Evolutionary conservation across 768 basidiomycete species (phyloP).

Genomic region (Sutorius australiensis): DNA sequence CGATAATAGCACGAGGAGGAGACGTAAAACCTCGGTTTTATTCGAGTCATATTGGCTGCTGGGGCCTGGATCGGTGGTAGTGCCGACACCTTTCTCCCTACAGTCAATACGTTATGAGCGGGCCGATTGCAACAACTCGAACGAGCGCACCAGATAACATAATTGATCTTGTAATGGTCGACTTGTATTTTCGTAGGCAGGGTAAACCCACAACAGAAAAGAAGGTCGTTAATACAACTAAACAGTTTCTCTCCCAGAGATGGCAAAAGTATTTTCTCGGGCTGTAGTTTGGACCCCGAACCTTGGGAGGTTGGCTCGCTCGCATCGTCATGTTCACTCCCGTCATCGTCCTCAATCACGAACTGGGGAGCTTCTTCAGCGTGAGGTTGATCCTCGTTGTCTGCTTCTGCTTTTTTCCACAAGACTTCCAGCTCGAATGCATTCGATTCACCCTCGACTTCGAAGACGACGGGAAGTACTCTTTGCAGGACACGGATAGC

Average conservation of each 20-base stretch:
- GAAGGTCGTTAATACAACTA: slow-evolving; percentile 72
- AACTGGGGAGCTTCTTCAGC: slow-evolving; percentile 55
- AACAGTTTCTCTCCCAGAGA: slow-evolving; percentile 80
- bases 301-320: slow-evolving; percentile 15
- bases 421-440: slow-evolving; percentile 75
- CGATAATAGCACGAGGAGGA: slow-evolving; percentile 84
- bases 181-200: slow-evolving; percentile 73
- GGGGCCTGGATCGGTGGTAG: slow-evolving; percentile 68
- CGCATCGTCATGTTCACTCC: slow-evolving; percentile 38
- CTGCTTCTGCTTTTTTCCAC: slow-evolving; percentile 67
- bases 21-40: slow-evolving; percentile 85
- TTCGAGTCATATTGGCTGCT: slow-evolving; percentile 67
- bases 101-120: slow-evolving; percentile 4
- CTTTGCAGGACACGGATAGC: slow-evolving; percentile 88
- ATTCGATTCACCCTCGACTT: slow-evolving; percentile 66
- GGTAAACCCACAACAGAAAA: slow-evolving; percentile 95
- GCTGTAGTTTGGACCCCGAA: slow-evolving; percentile 26
- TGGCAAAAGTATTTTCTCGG: slow-evolving; percentile 54
- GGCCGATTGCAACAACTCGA: neutral
- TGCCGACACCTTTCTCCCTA: slow-evolving; percentile 96
- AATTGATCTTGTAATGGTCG: slow-evolving; percentile 79
- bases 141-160: slow-evolving; percentile 76
- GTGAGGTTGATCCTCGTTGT: slow-evolving; percentile 30
- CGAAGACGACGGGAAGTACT: slow-evolving; percentile 87
- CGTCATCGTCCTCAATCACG: slow-evolving; percentile 80